Base-by-base conservation (phyloP, 257 asterid species). In the Verbena officinalis region DNA sequence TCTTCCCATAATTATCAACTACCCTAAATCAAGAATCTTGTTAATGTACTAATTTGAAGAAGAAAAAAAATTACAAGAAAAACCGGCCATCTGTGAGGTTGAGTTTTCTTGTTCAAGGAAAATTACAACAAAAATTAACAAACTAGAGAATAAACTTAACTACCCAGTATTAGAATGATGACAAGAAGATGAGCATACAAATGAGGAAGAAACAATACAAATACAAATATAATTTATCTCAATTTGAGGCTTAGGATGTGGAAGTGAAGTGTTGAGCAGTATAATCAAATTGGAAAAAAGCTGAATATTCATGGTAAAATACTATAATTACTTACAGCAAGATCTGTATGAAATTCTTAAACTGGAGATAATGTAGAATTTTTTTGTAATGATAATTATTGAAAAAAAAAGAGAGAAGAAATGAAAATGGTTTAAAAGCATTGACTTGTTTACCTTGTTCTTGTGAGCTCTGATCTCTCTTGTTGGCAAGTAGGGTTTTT, bases 1-100 rank as follows among this genome's bases (percentile, higher is more conserved):
- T 73, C 97, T 77, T 59, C 95, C 97, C 97, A 89, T 89, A 0
- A 27, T 67, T 23, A 6, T 11, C 1, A 43, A 4, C 14, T 11
- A 11, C 16, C 5, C 15, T 43, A 11, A 4, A 4, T 43, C 15
- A 12, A 2, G 5, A 11, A 43, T 27, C 33, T 27, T 27, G 33
- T 27, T 27, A 43, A 12, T 12, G 12, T 23, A n/a, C 4, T 46
- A 22, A 46, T 21, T 50, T 40, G 10, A 27, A 44, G 36, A 23
- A 53, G 9, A 64, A 22, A 62, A 64, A 14, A 51, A 22, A 46
- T 34, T 14, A 70, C 5, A 43, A 12, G n/a, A n/a, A n/a, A 14
- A 7, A 7, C 40, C 23, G 20, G 55, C 15, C 24, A 20, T 42
- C 44, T 54, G 50, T 20, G 27, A 43, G 45, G 71, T 64, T 51